Evolutionary conservation across 2,329 filamentous ascomycete species (phyloP).

Genomic region (Exophiala sideris): DNA sequence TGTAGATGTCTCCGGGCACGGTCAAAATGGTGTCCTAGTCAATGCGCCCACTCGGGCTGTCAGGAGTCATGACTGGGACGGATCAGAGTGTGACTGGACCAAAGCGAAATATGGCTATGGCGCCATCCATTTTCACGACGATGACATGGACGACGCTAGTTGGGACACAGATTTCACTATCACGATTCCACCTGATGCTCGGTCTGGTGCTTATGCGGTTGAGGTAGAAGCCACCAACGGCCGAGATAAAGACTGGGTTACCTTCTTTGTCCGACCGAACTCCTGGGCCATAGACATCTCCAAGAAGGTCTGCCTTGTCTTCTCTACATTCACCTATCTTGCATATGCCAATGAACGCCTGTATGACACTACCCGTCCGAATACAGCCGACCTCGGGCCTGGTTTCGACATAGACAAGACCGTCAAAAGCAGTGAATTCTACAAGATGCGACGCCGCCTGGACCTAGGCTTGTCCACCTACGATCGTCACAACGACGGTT

Average conservation of each 20-base stretch:
- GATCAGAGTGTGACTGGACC: conserved; percentile 33
- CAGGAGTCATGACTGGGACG: conserved; percentile 35
- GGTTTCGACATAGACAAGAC: conserved; percentile 3
- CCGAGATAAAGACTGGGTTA: conserved; percentile 30
- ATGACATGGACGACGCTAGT: conserved; percentile 37
- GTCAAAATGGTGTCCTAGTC: conserved; percentile 30
- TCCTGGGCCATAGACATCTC: conserved; percentile 4
- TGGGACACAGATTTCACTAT: conserved; percentile 35
- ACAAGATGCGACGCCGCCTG: conserved; percentile 30
- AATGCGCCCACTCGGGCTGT: conserved; percentile 36
- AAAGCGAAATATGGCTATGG: conserved; percentile 35
- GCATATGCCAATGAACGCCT: conserved; percentile 41
- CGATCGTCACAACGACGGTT: conserved; percentile 38
- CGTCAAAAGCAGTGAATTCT: conserved; percentile 19
- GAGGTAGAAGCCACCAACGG: conserved; percentile 25
- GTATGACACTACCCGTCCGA: conserved; percentile 32
- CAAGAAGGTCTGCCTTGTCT: conserved; percentile 30
- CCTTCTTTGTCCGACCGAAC: conserved; percentile 35
- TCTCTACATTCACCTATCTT: conserved; percentile 38
- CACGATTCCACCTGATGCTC: conserved; percentile 23
- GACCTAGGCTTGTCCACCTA: conserved; percentile 39
- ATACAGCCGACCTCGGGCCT: conserved; percentile 13
- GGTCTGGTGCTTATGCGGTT: conserved; percentile 32
- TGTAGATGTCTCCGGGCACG: conserved; percentile 30
- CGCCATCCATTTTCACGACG: conserved; percentile 40